phyloP scores from a whole-genome alignment of 208 protist genomes.

The Tritrichomonas foetus region DNA sequence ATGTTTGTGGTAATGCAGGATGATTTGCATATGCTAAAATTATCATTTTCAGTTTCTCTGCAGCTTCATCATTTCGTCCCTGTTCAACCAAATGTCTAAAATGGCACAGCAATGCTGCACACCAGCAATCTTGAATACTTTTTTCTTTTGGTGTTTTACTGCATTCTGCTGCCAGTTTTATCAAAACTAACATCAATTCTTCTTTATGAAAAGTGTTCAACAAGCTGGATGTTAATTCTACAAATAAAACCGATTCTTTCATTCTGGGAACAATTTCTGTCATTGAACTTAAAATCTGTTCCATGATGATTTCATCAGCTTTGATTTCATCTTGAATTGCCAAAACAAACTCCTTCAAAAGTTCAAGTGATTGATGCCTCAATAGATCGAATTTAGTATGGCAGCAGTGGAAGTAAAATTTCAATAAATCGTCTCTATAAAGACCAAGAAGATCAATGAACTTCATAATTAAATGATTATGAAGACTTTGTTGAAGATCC shows the following conservation, averaged over 20 bases:
- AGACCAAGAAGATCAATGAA: background rate
- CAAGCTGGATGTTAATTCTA: background rate
- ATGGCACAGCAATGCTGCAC: background rate
- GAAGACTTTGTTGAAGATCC: background rate
- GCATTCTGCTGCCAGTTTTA: background rate
- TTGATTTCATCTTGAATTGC: background rate
- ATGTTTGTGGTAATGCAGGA: background rate
- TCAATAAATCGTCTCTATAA: background rate
- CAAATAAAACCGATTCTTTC: background rate
- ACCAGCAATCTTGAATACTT: background rate
- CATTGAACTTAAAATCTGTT: background rate
- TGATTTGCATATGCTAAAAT: background rate
- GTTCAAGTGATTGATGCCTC: too few species aligned
- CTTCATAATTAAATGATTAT: background rate
- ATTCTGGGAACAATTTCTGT: background rate
- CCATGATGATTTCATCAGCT: background rate
- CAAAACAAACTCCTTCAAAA: too few species aligned
- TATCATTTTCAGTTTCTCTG: background rate
- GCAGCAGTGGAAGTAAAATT: background rate
- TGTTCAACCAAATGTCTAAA: background rate
- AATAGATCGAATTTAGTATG: background rate
- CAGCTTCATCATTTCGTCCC: background rate
- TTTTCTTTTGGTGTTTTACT: background rate
- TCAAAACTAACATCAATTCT: background rate
- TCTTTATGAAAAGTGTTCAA: background rate